Conservation (phyloP, 2,329 filamentous ascomycete species). For the Neonectria hederae region DNA sequence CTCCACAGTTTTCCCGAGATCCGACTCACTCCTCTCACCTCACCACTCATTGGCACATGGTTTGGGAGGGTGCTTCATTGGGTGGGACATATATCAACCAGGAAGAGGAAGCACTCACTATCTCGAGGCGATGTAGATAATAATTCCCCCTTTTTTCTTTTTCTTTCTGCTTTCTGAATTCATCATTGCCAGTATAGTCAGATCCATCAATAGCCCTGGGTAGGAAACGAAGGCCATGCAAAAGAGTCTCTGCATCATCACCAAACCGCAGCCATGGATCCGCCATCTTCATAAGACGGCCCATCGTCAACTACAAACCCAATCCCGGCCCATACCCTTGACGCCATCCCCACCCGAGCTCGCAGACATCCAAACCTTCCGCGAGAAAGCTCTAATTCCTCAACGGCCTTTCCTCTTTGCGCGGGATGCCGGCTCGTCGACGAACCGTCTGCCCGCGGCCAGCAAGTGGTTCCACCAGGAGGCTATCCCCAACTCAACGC, state of each 20-base stretch:
- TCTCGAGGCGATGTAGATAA: neutral
- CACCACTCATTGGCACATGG: neutral
- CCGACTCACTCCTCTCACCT: conserved; percentile 18
- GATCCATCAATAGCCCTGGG: neutral
- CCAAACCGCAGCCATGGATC: conserved; percentile 24
- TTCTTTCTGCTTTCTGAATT: neutral
- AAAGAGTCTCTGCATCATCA: conserved; percentile 6
- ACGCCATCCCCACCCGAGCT: conserved; percentile 17
- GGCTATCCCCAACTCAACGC: neutral
- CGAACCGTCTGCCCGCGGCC: conserved; percentile 58
- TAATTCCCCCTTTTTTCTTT: too few species aligned
- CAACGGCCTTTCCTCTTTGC: conserved; percentile 62
- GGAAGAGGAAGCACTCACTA: neutral
- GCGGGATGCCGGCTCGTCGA: conserved; percentile 51
- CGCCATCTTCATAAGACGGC: conserved; percentile 27
- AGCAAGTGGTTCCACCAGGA: conserved; percentile 65
- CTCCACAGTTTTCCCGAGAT: conserved; percentile 38
- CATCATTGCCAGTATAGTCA: neutral
- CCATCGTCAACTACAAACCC: conserved; percentile 12
- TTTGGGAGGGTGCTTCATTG: too few species aligned
- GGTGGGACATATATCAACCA: neutral
- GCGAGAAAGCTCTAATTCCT: conserved; percentile 60
- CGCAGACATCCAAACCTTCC: conserved; percentile 58
- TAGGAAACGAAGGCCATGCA: conserved; percentile 22
- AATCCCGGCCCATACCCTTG: conserved; percentile 19